A percentile compares a stretch with the other conserved stretches of the same genome.
phyloP scores from a whole-genome alignment of 2,329 filamentous ascomycete species.

The Verticillium alfalfae region DNA sequence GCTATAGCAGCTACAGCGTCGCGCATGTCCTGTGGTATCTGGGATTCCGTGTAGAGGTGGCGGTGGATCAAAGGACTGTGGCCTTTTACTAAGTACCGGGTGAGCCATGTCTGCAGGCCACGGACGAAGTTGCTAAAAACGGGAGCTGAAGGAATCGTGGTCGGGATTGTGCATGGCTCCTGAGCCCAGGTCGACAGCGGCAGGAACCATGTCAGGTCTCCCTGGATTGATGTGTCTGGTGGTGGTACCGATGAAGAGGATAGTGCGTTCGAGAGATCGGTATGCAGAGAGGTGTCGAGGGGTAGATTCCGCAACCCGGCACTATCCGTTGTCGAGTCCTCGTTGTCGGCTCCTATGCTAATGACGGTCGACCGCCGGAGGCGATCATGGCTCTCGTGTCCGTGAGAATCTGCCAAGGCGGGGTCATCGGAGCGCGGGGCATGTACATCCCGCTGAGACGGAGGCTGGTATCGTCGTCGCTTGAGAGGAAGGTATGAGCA shows the following conservation, averaged over 20 bases:
- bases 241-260: not conserved
- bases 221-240: not conserved
- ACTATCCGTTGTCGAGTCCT: too few relatives aligned
- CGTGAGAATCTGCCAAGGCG: too few relatives aligned
- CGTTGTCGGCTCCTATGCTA: too few relatives aligned
- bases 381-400: too few relatives aligned
- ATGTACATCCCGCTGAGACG: too few relatives aligned
- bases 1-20: conserved; percentile 9
- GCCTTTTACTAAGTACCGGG: conserved; percentile 11
- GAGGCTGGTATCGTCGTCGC: not conserved
- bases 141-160: not conserved
- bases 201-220: not conserved
- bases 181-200: not conserved
- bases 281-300: not conserved
- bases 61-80: conserved; percentile 16
- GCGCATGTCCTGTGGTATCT: conserved; percentile 11
- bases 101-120: conserved; percentile 10
- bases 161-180: not conserved
- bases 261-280: not conserved
- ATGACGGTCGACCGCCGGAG: too few relatives aligned
- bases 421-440: too few relatives aligned
- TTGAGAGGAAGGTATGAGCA: conserved; percentile 3
- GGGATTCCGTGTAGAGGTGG: conserved; percentile 12
- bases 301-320: too few relatives aligned
- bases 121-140: conserved; percentile 4